Evolutionary conservation across 805 yeast species (phyloP).

Genomic region (Metschnikowia anglica): DNA sequence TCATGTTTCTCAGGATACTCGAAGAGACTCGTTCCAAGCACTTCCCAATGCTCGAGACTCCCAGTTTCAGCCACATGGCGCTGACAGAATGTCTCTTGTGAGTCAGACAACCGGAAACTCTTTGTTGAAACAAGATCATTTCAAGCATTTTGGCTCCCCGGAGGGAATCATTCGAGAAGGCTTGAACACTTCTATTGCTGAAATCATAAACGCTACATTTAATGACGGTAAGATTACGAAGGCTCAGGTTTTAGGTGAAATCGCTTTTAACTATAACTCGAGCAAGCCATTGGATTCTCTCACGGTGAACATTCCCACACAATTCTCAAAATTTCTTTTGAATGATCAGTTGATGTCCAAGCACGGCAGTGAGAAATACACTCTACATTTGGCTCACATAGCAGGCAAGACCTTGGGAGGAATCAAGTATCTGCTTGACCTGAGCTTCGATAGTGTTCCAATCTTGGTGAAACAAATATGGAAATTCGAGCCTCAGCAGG

Average conservation of each 20-base stretch:
- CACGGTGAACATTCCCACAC: conserved; percentile 42
- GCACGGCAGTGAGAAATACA: conserved; percentile 34
- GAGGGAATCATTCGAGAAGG: conserved; percentile 39
- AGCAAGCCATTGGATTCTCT: conserved; percentile 26
- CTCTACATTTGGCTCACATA: conserved; percentile 49
- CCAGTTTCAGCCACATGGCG: conserved; percentile 18
- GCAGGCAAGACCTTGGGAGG: conserved; percentile 74
- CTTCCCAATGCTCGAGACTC: conserved; percentile 42
- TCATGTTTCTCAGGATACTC: conserved; percentile 6
- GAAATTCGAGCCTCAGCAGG: conserved; percentile 83
- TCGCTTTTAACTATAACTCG: conserved; percentile 69
- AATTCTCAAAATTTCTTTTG: conserved; percentile 50
- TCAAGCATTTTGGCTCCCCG: conserved; percentile 30
- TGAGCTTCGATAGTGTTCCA: conserved; percentile 53
- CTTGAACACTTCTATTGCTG: conserved; percentile 82
- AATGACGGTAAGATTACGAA: conserved; percentile 61
- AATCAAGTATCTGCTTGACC: conserved; percentile 64
- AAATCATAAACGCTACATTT: conserved; percentile 71
- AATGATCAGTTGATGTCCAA: conserved; percentile 38
- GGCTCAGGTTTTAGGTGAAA: conserved; percentile 76
- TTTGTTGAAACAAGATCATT: conserved; percentile 48
- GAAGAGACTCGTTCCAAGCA: conserved; percentile 38
- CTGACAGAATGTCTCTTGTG: conserved; percentile 23
- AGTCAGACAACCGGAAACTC: conserved; percentile 44
- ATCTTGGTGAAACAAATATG: conserved; percentile 76